Conservation (phyloP, 129 eudicot species). For the Rutidosis leptorrhynchoides region DNA sequence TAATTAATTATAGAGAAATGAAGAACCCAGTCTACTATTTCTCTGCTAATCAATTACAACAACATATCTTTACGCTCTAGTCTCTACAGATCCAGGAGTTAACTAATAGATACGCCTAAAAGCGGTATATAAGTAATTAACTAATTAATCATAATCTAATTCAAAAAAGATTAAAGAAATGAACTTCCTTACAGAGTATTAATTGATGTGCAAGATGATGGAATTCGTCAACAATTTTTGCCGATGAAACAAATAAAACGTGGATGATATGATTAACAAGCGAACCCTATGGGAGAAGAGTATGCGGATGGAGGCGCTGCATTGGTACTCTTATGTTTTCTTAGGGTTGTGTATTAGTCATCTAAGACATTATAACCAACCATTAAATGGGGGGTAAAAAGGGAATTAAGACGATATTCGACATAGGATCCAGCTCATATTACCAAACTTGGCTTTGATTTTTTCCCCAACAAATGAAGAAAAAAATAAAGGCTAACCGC, state of each 20-base stretch:
- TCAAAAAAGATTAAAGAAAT: conserved; percentile 4
- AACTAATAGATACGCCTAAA: conserved; percentile 12
- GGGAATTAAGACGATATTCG: conserved; percentile 23
- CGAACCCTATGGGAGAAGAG: neutral
- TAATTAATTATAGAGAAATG: neutral
- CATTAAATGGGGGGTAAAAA: conserved; percentile 23
- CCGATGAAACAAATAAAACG: conserved; percentile 3
- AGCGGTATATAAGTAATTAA: neutral
- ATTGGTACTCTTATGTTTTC: conserved; percentile 14
- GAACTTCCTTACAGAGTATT: conserved; percentile 15
- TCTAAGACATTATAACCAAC: conserved; percentile 15
- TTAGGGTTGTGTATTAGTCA: conserved; percentile 29
- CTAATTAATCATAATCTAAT: neutral
- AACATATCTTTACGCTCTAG: neutral
- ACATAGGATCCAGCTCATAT: neutral
- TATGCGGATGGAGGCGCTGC: conserved; percentile 5
- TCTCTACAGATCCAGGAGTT: conserved; percentile 13
- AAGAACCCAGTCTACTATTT: neutral
- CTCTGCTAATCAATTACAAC: conserved; percentile 22
- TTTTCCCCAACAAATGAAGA: conserved; percentile 7
- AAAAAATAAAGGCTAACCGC: conserved; percentile 1
- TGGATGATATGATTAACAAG: neutral
- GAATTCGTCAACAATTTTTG: conserved; percentile 15
- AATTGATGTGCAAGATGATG: neutral
- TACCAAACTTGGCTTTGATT: conserved; percentile 8